Percentiles rank a stretch among this genome's conserved stretches.
Evolutionary conservation across 192 early-diverging fungal species (phyloP).

Genomic region (Backusella westeae): DNA sequence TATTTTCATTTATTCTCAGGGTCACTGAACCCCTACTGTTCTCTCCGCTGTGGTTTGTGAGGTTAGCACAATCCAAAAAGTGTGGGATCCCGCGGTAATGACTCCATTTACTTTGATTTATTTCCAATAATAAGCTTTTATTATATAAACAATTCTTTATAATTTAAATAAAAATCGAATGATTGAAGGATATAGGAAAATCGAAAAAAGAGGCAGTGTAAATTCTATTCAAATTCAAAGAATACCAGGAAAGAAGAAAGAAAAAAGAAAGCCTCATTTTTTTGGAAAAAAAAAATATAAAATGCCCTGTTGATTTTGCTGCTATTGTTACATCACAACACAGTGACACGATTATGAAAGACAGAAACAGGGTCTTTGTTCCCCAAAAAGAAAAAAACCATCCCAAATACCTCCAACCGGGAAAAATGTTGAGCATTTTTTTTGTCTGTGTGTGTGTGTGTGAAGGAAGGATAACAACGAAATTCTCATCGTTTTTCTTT

Average conservation of each 20-base stretch:
- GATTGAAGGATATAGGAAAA: not conserved
- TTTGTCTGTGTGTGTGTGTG: not conserved
- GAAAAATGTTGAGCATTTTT: not conserved
- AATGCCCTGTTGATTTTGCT: slow-evolving; percentile 7
- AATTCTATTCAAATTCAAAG: not conserved
- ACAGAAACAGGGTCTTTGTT: slow-evolving; percentile 2
- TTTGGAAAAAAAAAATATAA: not conserved
- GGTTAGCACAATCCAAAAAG: slow-evolving; percentile 6
- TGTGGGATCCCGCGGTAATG: slow-evolving; percentile 11
- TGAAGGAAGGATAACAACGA: not conserved
- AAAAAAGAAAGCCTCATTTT: not conserved
- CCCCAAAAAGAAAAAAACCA: not conserved
- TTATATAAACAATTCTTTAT: not conserved
- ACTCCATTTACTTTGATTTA: not conserved
- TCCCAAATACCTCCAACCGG: not conserved
- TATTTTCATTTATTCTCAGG: slow-evolving; percentile 17
- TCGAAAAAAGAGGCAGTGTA: not conserved
- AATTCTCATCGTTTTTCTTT: slow-evolving; percentile 3
- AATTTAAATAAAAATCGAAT: not conserved
- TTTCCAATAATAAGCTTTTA: not conserved
- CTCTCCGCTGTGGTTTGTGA: slow-evolving; percentile 2
- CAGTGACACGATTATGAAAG: not conserved
- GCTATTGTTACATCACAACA: not conserved
- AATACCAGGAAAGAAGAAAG: not conserved
- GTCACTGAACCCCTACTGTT: slow-evolving; percentile 1